Evolutionary conservation across 345 rosid genomes (phyloP), one percentile per base, ranked within the genome.

Genomic region (Rhizophora apiculata): DNA sequence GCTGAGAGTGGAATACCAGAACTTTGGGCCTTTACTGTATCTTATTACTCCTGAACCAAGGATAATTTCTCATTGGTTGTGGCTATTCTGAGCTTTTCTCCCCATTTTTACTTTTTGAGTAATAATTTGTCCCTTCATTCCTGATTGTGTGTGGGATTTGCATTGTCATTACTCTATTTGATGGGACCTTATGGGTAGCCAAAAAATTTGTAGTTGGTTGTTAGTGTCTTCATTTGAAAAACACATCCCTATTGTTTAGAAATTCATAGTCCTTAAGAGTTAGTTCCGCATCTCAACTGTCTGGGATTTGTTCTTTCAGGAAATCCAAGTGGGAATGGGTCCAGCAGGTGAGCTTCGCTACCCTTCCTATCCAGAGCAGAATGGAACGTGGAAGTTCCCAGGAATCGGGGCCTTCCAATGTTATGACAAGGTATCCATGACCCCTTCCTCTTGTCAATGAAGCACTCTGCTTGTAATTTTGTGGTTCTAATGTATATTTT

Each of bases 281-380:
- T 66, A 20, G 64, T 15, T 10, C 49, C 6, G 49, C 20, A 4
- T 8, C 65, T 77, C 29, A 72, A 43, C 22, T 54, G 20, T 22
- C 60, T 5, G 55, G 16, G 26, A 64, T 24, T 51, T 79, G 63
- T 22, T 55, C 16, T 70, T 69, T 11, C 82, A 91, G 99, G 97
- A 95, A 90, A 95, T 95, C 67, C 99, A 95, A 86, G 93, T 87
- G 26, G 96, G 99, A 64, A 92, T 95, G 99, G 99, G 99, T 62
- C 99, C 97, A 43, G 99, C 97, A 27, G 97, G 99, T 57, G 99
- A 95, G 79, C 89, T 91, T 30, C 93, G 97, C 16, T 95, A 86
- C 64, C 97, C 97, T 55, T 95, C 97, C 0, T 95, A 95, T 62
- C 97, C 99, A 0, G 96, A 95, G 85, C 86, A 80, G 52, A 62